phyloP scores from a whole-genome alignment of 495 filamentous ascomycete species.

The Parathielavia hyrcaniae region DNA sequence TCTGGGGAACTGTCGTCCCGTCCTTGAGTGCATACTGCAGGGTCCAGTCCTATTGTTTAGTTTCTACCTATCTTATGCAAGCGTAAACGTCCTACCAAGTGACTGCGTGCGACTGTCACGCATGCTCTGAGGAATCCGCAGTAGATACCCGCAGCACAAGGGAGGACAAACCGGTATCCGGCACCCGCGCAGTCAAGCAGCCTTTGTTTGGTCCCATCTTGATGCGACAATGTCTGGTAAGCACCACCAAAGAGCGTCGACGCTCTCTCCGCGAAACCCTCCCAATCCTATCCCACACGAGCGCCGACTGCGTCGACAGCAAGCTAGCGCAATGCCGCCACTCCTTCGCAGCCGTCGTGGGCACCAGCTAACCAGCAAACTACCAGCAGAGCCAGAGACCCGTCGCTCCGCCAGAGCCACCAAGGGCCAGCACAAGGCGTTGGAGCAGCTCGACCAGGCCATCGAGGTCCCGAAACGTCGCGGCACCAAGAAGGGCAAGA shows the following conservation, averaged over 20 bases:
- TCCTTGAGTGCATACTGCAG: slow-evolving; percentile 9
- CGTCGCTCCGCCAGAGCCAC: slow-evolving; percentile 91
- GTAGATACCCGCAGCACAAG: slow-evolving; percentile 25
- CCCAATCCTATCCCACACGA: slow-evolving; percentile 2
- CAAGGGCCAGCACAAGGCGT: slow-evolving; percentile 89
- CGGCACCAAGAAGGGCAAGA: slow-evolving; percentile 50
- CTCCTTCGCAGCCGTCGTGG: slow-evolving; percentile 10
- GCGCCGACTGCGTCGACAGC: neutral
- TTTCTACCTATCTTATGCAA: slow-evolving; percentile 15
- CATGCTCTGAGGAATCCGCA: slow-evolving; percentile 31
- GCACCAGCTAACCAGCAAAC: slow-evolving; percentile 22
- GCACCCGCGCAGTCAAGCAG: slow-evolving; percentile 12
- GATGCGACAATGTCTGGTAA: slow-evolving; percentile 35
- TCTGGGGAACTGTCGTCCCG: slow-evolving; percentile 11
- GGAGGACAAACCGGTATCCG: neutral
- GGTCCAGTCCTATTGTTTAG: slow-evolving; percentile 11
- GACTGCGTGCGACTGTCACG: slow-evolving; percentile 30
- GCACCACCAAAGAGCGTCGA: slow-evolving; percentile 19
- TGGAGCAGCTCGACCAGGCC: slow-evolving; percentile 60
- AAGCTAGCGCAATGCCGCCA: slow-evolving; percentile 6
- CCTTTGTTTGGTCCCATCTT: slow-evolving; percentile 12
- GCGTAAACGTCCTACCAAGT: slow-evolving; percentile 32
- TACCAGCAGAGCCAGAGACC: slow-evolving; percentile 59
- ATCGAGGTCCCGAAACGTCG: slow-evolving; percentile 58
- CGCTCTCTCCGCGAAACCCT: slow-evolving; percentile 8